phyloP scores from a whole-genome alignment of 768 basidiomycete genomes.

The Suillus lakei region DNA sequence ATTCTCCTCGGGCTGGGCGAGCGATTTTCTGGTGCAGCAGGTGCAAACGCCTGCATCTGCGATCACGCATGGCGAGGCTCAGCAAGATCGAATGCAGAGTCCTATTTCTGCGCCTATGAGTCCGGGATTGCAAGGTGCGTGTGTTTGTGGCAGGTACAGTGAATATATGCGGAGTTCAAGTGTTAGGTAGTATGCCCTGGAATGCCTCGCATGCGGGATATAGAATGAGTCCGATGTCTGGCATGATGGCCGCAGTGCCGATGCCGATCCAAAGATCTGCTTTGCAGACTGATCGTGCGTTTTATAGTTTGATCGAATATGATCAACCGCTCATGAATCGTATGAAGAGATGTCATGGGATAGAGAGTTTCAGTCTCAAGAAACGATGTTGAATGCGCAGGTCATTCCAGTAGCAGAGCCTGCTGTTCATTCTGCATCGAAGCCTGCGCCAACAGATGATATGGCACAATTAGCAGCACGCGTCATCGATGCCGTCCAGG shows the following conservation, averaged over 20 bases:
- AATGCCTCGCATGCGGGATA: slow-evolving; percentile 41
- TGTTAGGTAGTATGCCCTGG: slow-evolving; percentile 46
- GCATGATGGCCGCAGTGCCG: slow-evolving; percentile 26
- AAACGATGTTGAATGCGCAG: slow-evolving; percentile 40
- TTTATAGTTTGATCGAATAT: not conserved
- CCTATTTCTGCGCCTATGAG: not conserved
- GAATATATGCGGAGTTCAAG: slow-evolving; percentile 7
- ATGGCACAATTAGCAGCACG: slow-evolving; percentile 81
- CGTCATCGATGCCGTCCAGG: slow-evolving; percentile 74
- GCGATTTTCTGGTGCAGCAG: slow-evolving; percentile 53
- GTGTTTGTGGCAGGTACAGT: not conserved
- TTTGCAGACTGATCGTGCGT: slow-evolving; percentile 50
- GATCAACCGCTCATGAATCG: not conserved
- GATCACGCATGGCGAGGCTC: slow-evolving; percentile 16
- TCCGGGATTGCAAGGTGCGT: slow-evolving; percentile 24
- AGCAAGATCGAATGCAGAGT: slow-evolving; percentile 16
- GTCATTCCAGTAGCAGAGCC: slow-evolving; percentile 14
- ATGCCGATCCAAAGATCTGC: slow-evolving; percentile 27
- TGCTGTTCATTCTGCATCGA: slow-evolving; percentile 8
- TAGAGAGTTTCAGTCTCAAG: slow-evolving; percentile 64
- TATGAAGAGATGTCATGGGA: slow-evolving; percentile 54
- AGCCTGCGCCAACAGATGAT: slow-evolving; percentile 50
- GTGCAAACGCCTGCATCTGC: slow-evolving; percentile 10
- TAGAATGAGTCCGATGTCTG: slow-evolving; percentile 45
- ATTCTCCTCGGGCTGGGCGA: slow-evolving; percentile 56